Base-by-base conservation (phyloP, 2,329 filamentous ascomycete species). In the Aureobasidium uvarum region DNA sequence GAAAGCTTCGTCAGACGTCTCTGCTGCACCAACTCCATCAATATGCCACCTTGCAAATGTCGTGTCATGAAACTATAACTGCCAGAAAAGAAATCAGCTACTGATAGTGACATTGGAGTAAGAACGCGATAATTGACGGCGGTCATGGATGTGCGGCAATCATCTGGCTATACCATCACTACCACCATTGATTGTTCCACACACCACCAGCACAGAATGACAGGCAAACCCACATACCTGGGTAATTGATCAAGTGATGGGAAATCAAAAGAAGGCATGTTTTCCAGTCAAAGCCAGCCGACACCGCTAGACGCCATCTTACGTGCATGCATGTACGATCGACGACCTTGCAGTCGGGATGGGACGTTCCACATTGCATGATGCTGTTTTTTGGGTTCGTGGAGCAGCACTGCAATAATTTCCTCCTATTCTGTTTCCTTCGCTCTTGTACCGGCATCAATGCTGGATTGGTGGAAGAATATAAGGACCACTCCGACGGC, bases 341-440 rank as follows among this genome's bases (percentile, higher is more conserved):
- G 39, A 43, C 54, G 39, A 45, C 38, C 38, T 43, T 45, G 54
- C 54, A 58, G 54, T 58, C 54, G 54, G 54, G 54, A 45, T 31
- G 38, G 54, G 31, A 58, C 54, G 39, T 58, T 45, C 54, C 54
- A 58, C 54, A 58, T 58, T 58, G 54, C 39, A 55, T 55, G 33
- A 5, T 39, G n/a, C 25, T 25, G 18, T 55, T 55, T 28, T 41
- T 36, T 25, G 36, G 52, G 14, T 28, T 23, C 14, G 52, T 25
- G 39, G 38, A 58, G 54, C 23, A 20, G 38, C 23, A 39, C 52
- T 56, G 36, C 36, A 28, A 14, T 18, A 18, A 11, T 20, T n/a
- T 55, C 25, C 16, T 51, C 48, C 25, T 10, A 2, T 51, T n/a
- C n/a, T 51, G 4, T 41, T 23, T 8, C 7, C 13, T 31, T 20